Evolutionary conservation across 176 grass and related monocot species (phyloP).

Genomic region (Cenchrus purpureus): DNA sequence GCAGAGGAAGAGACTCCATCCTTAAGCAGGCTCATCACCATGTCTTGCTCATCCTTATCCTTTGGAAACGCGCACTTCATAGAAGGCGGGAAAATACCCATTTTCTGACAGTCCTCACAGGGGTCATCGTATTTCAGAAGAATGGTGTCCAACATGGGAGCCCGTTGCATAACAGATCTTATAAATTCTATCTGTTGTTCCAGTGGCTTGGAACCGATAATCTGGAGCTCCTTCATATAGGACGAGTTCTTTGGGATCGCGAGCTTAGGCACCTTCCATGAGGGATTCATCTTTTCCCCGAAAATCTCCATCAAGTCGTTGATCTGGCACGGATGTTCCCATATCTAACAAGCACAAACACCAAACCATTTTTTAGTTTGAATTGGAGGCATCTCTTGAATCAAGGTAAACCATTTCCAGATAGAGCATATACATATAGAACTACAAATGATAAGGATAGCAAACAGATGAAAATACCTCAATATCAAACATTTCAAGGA

Average conservation of each 20-base stretch:
- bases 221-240: background rate
- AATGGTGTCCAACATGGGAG: background rate
- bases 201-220: background rate
- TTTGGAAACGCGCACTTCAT: background rate
- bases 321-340: background rate
- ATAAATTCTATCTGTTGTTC: background rate
- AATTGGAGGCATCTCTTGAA: background rate
- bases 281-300: background rate
- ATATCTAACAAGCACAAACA: slow-evolving; percentile 14
- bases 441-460: background rate
- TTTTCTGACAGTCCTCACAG: background rate
- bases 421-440: background rate
- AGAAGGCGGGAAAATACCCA: background rate
- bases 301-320: background rate
- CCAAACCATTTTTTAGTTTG: background rate
- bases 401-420: background rate
- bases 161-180: background rate
- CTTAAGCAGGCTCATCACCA: background rate
- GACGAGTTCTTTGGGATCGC: background rate
- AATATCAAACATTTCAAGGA: background rate
- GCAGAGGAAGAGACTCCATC: background rate
- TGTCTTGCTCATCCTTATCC: background rate
- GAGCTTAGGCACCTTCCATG: background rate
- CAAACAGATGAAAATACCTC: background rate
- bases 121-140: background rate